Evolutionary conservation across 2,329 filamentous ascomycete genomes (phyloP).

Genomic region (Domatiomyces globalis): DNA sequence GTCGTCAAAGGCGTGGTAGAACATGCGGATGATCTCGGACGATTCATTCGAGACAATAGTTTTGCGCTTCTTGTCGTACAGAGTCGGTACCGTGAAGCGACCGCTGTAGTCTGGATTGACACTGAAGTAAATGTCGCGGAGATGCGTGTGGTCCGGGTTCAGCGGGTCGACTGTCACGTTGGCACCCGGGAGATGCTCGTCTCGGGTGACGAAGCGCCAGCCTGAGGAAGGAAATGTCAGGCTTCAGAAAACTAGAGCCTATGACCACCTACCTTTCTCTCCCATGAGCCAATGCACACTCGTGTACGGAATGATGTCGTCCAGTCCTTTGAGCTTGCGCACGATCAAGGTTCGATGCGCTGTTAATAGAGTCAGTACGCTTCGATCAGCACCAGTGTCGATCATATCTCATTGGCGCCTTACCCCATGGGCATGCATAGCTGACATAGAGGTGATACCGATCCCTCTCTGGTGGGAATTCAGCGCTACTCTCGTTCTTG

Average conservation of each 20-base stretch:
- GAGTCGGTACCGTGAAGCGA: slow-evolving; percentile 73
- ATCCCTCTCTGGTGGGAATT: slow-evolving; percentile 73
- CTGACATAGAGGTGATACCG: slow-evolving; percentile 92
- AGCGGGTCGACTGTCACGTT: slow-evolving; percentile 41
- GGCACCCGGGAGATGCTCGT: slow-evolving; percentile 45
- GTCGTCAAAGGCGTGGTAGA: slow-evolving; percentile 68
- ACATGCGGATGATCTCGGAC: slow-evolving; percentile 83
- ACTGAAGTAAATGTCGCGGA: slow-evolving; percentile 68
- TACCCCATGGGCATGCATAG: slow-evolving; percentile 83
- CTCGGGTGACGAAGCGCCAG: slow-evolving; percentile 66
- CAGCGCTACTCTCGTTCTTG: slow-evolving; percentile 53
- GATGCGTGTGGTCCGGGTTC: slow-evolving; percentile 54
- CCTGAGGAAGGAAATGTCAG: slow-evolving; percentile 32
- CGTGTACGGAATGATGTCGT: slow-evolving; percentile 65
- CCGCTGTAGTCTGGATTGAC: slow-evolving; percentile 58
- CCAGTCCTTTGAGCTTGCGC: slow-evolving; percentile 78
- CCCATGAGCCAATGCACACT: slow-evolving; percentile 88
- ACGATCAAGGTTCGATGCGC: slow-evolving; percentile 79
- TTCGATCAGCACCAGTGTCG: neutral
- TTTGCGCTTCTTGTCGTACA: slow-evolving; percentile 56
- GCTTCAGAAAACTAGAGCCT: neutral
- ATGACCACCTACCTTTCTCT: slow-evolving; percentile 39
- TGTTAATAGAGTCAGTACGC: slow-evolving; percentile 19
- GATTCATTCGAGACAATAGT: slow-evolving; percentile 82
- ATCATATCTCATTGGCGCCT: slow-evolving; percentile 16